phyloP scores from a whole-genome alignment of 1,284 basidiomycete genomes.

The Spongispora temasekensis region DNA sequence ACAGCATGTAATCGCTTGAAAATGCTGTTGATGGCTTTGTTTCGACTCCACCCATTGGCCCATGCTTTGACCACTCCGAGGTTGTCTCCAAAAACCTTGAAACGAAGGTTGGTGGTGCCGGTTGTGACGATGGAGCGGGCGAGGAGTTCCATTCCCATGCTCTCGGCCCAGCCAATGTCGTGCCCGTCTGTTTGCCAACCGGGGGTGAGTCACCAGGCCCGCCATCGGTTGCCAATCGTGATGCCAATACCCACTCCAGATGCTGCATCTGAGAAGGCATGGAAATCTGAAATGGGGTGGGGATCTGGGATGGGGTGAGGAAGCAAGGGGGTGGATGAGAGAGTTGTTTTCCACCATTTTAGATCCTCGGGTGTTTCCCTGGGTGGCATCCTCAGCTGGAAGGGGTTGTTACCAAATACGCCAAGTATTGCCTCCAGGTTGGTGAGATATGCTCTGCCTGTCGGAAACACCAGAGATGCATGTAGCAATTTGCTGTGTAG shows the following conservation, averaged over 20 bases:
- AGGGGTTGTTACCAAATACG: too few relatives aligned
- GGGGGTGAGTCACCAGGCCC: not conserved
- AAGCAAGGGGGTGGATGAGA: not conserved
- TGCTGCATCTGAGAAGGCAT: not conserved
- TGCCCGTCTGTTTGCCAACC: not conserved
- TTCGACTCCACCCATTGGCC: not conserved
- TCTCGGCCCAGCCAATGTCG: too few relatives aligned
- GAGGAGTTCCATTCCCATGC: not conserved
- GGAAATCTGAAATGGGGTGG: not conserved
- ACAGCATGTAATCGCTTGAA: too few relatives aligned
- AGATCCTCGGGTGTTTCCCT: too few relatives aligned
- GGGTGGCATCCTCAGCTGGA: too few relatives aligned
- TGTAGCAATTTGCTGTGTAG: not conserved
- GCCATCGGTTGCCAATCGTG: not conserved
- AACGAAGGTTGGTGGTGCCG: not conserved
- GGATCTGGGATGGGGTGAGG: not conserved
- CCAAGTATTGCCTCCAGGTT: too few relatives aligned
- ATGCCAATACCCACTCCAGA: not conserved
- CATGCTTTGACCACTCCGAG: not conserved
- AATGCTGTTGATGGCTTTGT: constrained; percentile 9
- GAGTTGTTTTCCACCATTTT: too few relatives aligned
- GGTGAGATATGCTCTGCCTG: not conserved
- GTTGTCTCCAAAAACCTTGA: not conserved
- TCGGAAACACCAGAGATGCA: not conserved
- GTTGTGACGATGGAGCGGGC: not conserved